Conservation (phyloP, 352 stramenopile genomes). For the Plasmopara halstedii region DNA sequence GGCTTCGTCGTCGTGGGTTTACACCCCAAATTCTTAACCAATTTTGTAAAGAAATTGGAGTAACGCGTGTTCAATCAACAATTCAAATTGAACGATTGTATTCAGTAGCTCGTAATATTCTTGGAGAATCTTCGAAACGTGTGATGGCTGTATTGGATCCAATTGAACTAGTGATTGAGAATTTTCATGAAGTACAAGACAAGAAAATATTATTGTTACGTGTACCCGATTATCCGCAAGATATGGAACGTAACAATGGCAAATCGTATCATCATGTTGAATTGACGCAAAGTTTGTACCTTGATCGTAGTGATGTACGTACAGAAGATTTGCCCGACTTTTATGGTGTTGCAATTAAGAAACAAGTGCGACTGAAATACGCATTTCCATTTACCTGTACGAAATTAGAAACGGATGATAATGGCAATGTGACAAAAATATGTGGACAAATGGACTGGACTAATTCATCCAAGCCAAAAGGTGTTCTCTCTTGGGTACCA, state of each 20-base stretch:
- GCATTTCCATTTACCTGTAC: conserved; percentile 91
- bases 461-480: conserved; percentile 88
- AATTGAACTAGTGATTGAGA: conserved; percentile 64
- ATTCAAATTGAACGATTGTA: conserved; percentile 81
- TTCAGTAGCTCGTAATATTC: conserved; percentile 56
- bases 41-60: conserved; percentile 83
- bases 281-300: conserved; percentile 53
- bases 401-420: conserved; percentile 71
- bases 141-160: conserved; percentile 78
- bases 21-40: conserved; percentile 80
- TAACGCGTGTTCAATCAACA: conserved; percentile 80
- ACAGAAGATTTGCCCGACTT: conserved; percentile 79
- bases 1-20: conserved; percentile 81
- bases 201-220: conserved; percentile 35
- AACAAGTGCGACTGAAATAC: conserved; percentile 96
- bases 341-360: conserved; percentile 92
- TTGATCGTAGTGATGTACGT: conserved; percentile 71
- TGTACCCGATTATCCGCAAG: conserved; percentile 72
- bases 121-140: conserved; percentile 68
- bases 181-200: conserved; percentile 39
- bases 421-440: conserved; percentile 46
- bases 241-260: conserved; percentile 44
- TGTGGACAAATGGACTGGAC: conserved; percentile 57
- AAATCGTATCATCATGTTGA: conserved; percentile 51
- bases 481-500: conserved; percentile 95